Percentiles rank a stretch among this genome's conserved stretches.
phyloP scores from a whole-genome alignment of 176 grass and related monocot species.

The Oryza meyeriana region DNA sequence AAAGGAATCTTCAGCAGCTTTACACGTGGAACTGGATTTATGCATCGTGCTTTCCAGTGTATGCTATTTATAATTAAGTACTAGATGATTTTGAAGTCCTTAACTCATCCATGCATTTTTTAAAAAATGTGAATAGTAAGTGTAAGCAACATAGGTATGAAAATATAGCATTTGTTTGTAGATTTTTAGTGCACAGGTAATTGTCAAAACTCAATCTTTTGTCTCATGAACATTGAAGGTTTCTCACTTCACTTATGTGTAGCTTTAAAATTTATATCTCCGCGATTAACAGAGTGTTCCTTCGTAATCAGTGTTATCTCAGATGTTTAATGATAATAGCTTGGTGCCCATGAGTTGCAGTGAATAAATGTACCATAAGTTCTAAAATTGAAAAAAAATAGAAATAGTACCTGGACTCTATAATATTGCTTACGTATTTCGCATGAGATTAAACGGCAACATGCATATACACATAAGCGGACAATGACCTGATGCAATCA shows the following conservation, averaged over 20 bases:
- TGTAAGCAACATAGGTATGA: not conserved
- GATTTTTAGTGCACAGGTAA: not conserved
- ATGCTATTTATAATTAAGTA: conserved; percentile 38
- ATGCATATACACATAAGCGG: not conserved
- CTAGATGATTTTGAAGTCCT: not conserved
- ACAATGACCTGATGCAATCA: not conserved
- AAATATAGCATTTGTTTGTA: not conserved
- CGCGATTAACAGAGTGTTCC: not conserved
- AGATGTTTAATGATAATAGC: not conserved
- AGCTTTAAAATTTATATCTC: not conserved
- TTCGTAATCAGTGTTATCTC: not conserved
- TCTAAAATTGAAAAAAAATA: not conserved
- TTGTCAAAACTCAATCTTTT: conserved; percentile 2
- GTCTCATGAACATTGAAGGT: not conserved
- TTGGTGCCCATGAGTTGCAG: not conserved
- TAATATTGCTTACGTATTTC: not conserved
- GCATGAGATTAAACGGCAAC: not conserved
- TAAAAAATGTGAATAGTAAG: not conserved
- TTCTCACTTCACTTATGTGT: not conserved
- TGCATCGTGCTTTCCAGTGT: conserved; percentile 96
- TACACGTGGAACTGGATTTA: conserved; percentile 98
- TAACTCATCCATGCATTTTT: not conserved
- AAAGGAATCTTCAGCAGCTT: conserved; percentile 95
- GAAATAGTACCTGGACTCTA: too few species aligned
- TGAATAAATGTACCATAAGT: not conserved